Conservation (phyloP, 1,139 yeast species). For the Suhomyces maxii region DNA sequence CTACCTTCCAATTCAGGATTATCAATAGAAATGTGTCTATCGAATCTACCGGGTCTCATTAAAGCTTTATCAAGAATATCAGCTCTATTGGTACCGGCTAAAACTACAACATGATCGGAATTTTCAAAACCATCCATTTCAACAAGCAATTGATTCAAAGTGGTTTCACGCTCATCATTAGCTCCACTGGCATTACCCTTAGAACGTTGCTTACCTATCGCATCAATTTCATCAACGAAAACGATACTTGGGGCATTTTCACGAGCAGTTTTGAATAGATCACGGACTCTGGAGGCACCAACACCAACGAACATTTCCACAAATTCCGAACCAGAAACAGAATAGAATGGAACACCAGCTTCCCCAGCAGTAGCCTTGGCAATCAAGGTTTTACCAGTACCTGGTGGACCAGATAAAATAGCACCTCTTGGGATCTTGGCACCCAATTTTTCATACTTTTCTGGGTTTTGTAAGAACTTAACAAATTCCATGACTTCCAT, state of each 20-base stretch:
- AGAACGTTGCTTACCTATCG: conserved; percentile 93
- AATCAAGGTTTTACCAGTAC: conserved; percentile 95
- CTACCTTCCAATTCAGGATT: conserved; percentile 93
- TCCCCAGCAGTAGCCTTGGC: conserved; percentile 99
- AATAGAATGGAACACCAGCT: conserved; percentile 93
- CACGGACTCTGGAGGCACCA: conserved; percentile 97
- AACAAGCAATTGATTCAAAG: conserved; percentile 89
- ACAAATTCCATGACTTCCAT: conserved; percentile 98
- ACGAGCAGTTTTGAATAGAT: conserved; percentile 87
- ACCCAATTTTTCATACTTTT: conserved; percentile 85
- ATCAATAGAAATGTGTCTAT: conserved; percentile 88
- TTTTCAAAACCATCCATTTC: conserved; percentile 97
- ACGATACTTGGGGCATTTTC: conserved; percentile 91
- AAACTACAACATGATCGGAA: conserved; percentile 89
- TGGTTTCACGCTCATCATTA: conserved; percentile 95
- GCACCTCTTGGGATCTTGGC: conserved; percentile 99
- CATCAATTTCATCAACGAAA: conserved; percentile 96
- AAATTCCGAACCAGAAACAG: conserved; percentile 97
- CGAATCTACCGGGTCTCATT: conserved; percentile 96
- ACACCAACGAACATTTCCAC: conserved; percentile 99
- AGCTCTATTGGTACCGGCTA: conserved; percentile 96
- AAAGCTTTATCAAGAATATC: conserved; percentile 92
- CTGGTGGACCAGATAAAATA: conserved; percentile 97
- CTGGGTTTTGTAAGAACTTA: conserved; percentile 83
- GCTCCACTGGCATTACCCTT: conserved; percentile 83